Evolutionary conservation across 2,329 filamentous ascomycete genomes (phyloP), one percentile per base, ranked within the genome.

Genomic region (Dryadomyces quercus-mongolicae): DNA sequence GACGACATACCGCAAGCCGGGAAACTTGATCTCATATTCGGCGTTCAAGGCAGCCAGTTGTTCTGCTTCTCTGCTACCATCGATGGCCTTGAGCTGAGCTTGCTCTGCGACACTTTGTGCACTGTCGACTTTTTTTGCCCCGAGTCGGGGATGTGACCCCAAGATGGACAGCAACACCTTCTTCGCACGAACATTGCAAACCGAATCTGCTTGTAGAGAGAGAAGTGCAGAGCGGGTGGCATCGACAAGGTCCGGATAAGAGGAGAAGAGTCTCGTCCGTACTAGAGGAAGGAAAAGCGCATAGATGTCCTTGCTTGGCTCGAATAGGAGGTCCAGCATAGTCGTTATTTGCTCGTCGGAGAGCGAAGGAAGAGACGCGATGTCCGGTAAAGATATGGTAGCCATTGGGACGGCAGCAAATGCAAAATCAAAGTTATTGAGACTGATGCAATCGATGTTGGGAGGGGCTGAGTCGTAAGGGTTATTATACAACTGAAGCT

Each of bases 1-100:
- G 18, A 92, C 87, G 64, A 95, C 88, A 72, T 94, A 96, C 68
- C 85, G 77, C 65, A 96, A 67, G 0, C 91, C 88, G 0, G 89
- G 88, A 67, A 92, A 95, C 54, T 63, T 75, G n/a, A 71, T 72
- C 67, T 95, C 91, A 65, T 95, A 96, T 67, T 87, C 80, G 12
- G 68, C 69, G 65, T 96, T 96, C 62, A 95, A 68, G 34, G 64
- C 65, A 7, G 71, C 74, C 57, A 95, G 68, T 62, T 72, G 68
- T 56, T 72, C 70, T 9, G 71, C 73, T 63, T 86, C 81, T 48
- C 80, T 78, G 18, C 70, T 72, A n/a, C 72, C 72, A 0, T 72
- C 76, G 1, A 52, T n/a, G 8, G 68, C 68, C 54, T 85, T 79
- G 57, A 96, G 68, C 62, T 86, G 82, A 18, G 85, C 86, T 69